Evolutionary conservation across 495 filamentous ascomycete species (phyloP).

Genomic region (Alectoria sarmentosa): DNA sequence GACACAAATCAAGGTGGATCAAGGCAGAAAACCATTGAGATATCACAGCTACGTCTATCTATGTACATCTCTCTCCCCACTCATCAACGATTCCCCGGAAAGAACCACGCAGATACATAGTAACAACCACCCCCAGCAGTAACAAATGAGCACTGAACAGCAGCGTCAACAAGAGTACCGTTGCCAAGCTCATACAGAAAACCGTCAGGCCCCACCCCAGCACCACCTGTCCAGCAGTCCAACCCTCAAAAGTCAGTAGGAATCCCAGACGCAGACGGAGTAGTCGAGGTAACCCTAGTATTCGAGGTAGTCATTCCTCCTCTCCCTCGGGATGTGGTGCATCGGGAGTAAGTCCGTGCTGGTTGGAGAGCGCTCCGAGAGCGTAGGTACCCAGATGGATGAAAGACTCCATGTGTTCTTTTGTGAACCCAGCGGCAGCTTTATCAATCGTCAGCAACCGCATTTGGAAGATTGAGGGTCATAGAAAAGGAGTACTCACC

Average conservation of each 20-base stretch:
- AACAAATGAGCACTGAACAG: constrained; percentile 9
- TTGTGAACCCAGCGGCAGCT: constrained; percentile 16
- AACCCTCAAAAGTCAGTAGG: constrained; percentile 6
- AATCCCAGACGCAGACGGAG: background rate
- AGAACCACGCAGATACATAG: constrained; percentile 5
- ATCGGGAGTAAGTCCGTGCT: constrained; percentile 17
- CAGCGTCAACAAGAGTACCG: constrained; percentile 14
- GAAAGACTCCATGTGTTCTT: constrained; percentile 22
- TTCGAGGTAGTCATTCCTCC: constrained; percentile 6
- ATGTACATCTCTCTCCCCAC: background rate
- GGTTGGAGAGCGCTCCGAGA: constrained; percentile 19
- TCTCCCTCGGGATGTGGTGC: constrained; percentile 4
- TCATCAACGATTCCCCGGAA: background rate
- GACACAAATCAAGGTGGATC: background rate
- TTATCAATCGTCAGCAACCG: background rate
- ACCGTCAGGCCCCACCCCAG: constrained; percentile 9
- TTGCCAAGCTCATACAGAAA: constrained; percentile 11
- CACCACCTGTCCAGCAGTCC: constrained; percentile 1
- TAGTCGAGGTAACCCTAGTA: background rate
- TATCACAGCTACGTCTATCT: background rate
- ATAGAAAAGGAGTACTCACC: background rate
- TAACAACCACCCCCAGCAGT: constrained; percentile 11
- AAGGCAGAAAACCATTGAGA: background rate
- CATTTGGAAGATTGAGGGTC: background rate
- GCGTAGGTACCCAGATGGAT: constrained; percentile 20